These are phyloP conservation scores for Murraya paniculata DNA, from an alignment of 345 rosid species.

Conservation along the genomic window DNA sequence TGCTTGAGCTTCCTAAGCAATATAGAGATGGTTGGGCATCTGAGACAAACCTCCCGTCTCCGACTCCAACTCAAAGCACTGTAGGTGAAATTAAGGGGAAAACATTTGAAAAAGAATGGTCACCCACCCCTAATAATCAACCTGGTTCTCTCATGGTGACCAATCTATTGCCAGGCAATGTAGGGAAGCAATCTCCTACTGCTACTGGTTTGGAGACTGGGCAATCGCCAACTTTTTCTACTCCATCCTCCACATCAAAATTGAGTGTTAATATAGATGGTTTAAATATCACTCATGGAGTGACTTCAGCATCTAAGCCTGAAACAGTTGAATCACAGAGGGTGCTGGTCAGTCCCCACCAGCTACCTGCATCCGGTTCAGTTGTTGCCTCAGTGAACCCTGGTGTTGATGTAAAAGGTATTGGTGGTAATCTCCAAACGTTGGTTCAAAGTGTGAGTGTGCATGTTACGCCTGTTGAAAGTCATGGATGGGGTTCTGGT, in stretches of 20 bases:
- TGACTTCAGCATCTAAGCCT: slow-evolving; percentile 34
- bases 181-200: slow-evolving; percentile 29
- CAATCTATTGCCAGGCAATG: slow-evolving; percentile 27
- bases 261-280: slow-evolving; percentile 9
- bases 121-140: slow-evolving; percentile 50
- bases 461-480: slow-evolving; percentile 30
- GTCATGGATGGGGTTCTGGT: slow-evolving; percentile 45
- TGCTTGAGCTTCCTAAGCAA: slow-evolving; percentile 52
- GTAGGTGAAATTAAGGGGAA: slow-evolving; percentile 37
- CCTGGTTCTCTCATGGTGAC: slow-evolving; percentile 30
- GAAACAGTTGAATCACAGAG: slow-evolving; percentile 36
- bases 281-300: slow-evolving; percentile 28
- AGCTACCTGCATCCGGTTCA: slow-evolving; percentile 13
- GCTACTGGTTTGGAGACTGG: slow-evolving; percentile 19
- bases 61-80: slow-evolving; percentile 72
- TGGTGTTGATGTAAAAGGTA: slow-evolving; percentile 33
- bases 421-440: slow-evolving; percentile 37
- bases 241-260: slow-evolving; percentile 22
- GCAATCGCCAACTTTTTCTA: slow-evolving; percentile 22
- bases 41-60: slow-evolving; percentile 81
- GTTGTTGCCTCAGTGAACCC: slow-evolving; percentile 26
- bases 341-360: slow-evolving; percentile 38
- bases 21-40: slow-evolving; percentile 56
- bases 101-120: slow-evolving; percentile 61
- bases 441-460: slow-evolving; percentile 41